Conservation (phyloP, 78 protist species). For the Mastigamoeba balamuthi region DNA sequence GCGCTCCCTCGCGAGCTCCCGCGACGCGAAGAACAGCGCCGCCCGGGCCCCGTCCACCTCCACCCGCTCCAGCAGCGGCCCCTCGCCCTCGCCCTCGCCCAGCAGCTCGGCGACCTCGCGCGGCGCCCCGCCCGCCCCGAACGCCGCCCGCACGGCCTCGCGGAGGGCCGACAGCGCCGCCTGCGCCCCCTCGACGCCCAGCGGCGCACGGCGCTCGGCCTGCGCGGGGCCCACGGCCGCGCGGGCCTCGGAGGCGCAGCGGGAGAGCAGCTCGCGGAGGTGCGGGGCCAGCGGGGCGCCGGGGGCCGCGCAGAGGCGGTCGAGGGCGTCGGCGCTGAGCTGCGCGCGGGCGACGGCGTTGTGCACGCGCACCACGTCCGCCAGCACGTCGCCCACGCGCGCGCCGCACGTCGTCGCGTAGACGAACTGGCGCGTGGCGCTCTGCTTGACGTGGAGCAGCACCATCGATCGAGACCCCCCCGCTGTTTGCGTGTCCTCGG, state of each 20-base stretch:
- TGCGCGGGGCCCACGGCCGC: background rate
- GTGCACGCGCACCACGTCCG: background rate
- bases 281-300: background rate
- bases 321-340: background rate
- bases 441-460: too few species aligned
- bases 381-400: background rate
- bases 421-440: too few species aligned
- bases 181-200: background rate
- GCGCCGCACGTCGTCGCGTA: background rate
- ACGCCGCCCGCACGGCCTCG: background rate
- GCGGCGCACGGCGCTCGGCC: background rate
- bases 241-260: background rate
- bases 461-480: too few species aligned
- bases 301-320: background rate
- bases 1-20: background rate
- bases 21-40: background rate
- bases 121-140: background rate
- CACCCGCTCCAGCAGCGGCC: background rate
- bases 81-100: background rate
- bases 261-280: background rate
- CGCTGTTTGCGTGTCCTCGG: too few species aligned
- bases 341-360: background rate
- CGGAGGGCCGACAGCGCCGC: background rate
- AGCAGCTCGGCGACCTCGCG: background rate
- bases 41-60: background rate